Base-by-base conservation (phyloP, 805 yeast genomes). In the Jamesozyma lodderae region DNA sequence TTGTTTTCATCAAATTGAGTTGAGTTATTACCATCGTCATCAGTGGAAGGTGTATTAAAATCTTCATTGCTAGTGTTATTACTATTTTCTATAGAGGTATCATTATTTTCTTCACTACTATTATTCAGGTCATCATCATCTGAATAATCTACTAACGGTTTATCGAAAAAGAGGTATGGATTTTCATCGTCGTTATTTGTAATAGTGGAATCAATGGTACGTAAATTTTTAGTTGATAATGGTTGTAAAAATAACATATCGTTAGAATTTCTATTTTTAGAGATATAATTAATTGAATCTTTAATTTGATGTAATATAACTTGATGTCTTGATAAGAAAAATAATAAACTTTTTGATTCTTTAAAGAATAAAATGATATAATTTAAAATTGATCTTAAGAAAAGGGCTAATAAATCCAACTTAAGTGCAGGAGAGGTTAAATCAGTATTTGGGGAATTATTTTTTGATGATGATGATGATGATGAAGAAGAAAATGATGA, bases 351-450 rank as follows among this genome's bases (percentile, higher is more conserved):
- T 40, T 77, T 57, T 1, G 80, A 70, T 22, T 75, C 73, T 18
- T 58, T 57, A 6, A 76, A 78, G 46, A 64, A 52, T 33, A 76
- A 67, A n/a, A 71, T 53, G 3, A 73, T 60, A 4, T 77, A 67
- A 18, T 72, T 73, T 35, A 77, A 66, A 3, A 79, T 54, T 1
- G 81, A 62, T 37, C 82, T 64, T 4, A 80, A 44, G n/a, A 81
- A 29, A 10, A 81, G 54, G 0, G 87, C 79, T 21, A 81, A 52
- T 27, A 73, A 52, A 44, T 79, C 85, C 6, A 75, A 52, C 47
- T 79, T 72, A 38, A 63, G 47, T 9, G 60, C 57, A 2, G 62
- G 62, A 11, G 40, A 37, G 4, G 40, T 26, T 19, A 29, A 30
- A 14, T n/a, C 8, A n/a, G 18, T 21, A 13, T 18, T 32, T 21